phyloP scores from a whole-genome alignment of 495 filamentous ascomycete species.

The Xylaria palmicola region DNA sequence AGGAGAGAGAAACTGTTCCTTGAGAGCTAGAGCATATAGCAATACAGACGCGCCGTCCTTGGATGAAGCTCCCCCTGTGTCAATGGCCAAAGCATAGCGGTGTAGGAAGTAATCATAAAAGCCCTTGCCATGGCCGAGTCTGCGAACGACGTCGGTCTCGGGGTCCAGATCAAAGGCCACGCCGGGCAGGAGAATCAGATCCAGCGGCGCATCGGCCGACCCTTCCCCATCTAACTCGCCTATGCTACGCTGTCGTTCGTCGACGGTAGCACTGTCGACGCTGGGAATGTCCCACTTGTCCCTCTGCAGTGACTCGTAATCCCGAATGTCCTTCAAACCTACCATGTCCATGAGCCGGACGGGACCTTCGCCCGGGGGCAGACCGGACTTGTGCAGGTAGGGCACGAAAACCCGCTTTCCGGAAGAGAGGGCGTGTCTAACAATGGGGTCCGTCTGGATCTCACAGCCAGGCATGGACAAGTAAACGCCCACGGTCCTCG shows the following conservation, averaged over 20 bases:
- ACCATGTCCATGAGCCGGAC: slow-evolving; percentile 91
- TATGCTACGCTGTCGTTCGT: slow-evolving; percentile 65
- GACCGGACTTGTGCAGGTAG: slow-evolving; percentile 67
- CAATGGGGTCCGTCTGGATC: slow-evolving; percentile 75
- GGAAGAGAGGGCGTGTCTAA: slow-evolving; percentile 70
- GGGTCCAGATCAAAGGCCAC: slow-evolving; percentile 79
- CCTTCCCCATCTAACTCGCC: slow-evolving; percentile 50
- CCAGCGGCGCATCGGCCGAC: slow-evolving; percentile 55
- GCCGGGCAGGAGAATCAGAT: slow-evolving; percentile 89
- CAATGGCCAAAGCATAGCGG: slow-evolving; percentile 56
- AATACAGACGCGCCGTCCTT: slow-evolving; percentile 59
- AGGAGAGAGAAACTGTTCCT: slow-evolving; percentile 76
- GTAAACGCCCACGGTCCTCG: slow-evolving; percentile 77
- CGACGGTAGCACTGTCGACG: slow-evolving; percentile 60
- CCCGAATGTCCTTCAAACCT: slow-evolving; percentile 63
- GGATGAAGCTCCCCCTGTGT: slow-evolving; percentile 37
- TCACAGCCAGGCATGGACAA: slow-evolving; percentile 89
- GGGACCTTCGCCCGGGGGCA: slow-evolving; percentile 43
- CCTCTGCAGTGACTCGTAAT: slow-evolving; percentile 70
- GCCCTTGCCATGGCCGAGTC: slow-evolving; percentile 92
- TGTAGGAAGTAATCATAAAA: slow-evolving; percentile 94
- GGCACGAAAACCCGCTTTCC: slow-evolving; percentile 91
- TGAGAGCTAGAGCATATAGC: slow-evolving; percentile 81
- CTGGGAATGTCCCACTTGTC: slow-evolving; percentile 95
- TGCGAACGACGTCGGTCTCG: slow-evolving; percentile 51